phyloP scores from a whole-genome alignment of 176 grass and related monocot genomes.

The Carex kokanica region DNA sequence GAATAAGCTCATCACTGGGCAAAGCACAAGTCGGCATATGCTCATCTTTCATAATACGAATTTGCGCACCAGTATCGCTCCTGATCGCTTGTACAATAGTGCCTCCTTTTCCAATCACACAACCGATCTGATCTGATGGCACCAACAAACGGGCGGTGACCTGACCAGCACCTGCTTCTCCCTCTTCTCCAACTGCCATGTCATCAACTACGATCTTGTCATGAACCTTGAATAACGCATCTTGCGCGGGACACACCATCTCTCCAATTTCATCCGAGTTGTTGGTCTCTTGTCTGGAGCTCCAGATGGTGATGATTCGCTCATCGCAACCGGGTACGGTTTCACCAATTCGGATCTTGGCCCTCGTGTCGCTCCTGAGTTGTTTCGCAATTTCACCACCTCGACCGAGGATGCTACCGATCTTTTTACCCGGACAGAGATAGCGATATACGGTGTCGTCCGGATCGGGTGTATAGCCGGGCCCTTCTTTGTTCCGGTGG shows the following conservation, averaged over 20 bases:
- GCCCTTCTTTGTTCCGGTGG: constrained; percentile 52
- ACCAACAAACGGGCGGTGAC: constrained; percentile 71
- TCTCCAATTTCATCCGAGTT: constrained; percentile 50
- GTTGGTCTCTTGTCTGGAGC: constrained; percentile 75
- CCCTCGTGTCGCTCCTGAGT: constrained; percentile 69
- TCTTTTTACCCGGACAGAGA: constrained; percentile 78
- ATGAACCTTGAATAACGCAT: constrained; percentile 87
- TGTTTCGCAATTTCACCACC: constrained; percentile 97
- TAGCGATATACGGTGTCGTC: constrained; percentile 85
- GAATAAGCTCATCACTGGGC: constrained; percentile 82
- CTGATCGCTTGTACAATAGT: constrained; percentile 83
- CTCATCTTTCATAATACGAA: constrained; percentile 84
- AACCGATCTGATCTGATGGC: constrained; percentile 95
- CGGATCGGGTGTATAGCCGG: constrained; percentile 68
- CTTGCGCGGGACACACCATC: constrained; percentile 77
- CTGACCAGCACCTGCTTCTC: constrained; percentile 51
- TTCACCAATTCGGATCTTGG: constrained; percentile 91
- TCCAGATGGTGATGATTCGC: constrained; percentile 85
- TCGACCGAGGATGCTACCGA: constrained; percentile 90
- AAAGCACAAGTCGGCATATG: constrained; percentile 86
- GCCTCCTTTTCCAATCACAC: constrained; percentile 95
- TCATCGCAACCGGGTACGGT: constrained; percentile 80
- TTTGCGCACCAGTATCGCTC: constrained; percentile 76
- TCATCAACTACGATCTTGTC: constrained; percentile 71
- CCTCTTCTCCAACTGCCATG: constrained; percentile 45